Base-by-base conservation (phyloP, 148 eudicot species). In the Chenopodium berlandieri region DNA sequence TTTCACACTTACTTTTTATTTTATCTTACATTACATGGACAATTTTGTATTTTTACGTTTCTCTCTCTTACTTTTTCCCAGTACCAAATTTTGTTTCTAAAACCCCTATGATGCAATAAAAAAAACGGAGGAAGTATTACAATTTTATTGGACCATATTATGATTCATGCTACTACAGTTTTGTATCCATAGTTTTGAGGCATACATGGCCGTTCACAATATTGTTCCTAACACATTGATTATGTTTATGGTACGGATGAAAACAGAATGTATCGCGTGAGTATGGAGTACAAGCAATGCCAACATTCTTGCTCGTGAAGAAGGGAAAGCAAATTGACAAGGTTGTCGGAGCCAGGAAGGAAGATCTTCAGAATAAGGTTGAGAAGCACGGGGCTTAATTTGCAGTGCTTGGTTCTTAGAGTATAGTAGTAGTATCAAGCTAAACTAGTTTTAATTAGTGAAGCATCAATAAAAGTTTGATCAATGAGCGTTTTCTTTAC, bases 261-360 rank as follows among this genome's bases (percentile, higher is more conserved):
- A 60, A 32, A 80, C 87, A 91, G 90, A 88, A 88, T 63, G 88
- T 91, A 31, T 88, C 93, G 10, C 66, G 80, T 7, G 85, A 86
- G 40, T 91, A 77, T 56, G 89, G 83, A 80, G 81, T 89, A 30
- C 88, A 85, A 9, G 71, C 65, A 72, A 84, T 88, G 87, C 93
- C 93, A 25, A 86, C 90, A 44, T 89, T 89, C 74, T 4, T 88
- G 73, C 77, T 91, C 72, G 82, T 89, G 40, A 89, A 82, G 88
- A 83, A 50, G 65, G 93, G 91, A 25, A 84, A 82, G 52, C 84
- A 78, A 44, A 85, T 91, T 54, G 93, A 88, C 63, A 86, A 79
- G 78, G 83, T 88, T 44, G 88, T 83, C 2, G 93, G 91, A 0
- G 87, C 86, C n/a, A 84, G 75, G 54, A 89, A 79, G 83, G 90